These are phyloP conservation scores for Lyophyllum atratum DNA, from an alignment of 768 basidiomycete genomes.

Conservation along the genomic window DNA sequence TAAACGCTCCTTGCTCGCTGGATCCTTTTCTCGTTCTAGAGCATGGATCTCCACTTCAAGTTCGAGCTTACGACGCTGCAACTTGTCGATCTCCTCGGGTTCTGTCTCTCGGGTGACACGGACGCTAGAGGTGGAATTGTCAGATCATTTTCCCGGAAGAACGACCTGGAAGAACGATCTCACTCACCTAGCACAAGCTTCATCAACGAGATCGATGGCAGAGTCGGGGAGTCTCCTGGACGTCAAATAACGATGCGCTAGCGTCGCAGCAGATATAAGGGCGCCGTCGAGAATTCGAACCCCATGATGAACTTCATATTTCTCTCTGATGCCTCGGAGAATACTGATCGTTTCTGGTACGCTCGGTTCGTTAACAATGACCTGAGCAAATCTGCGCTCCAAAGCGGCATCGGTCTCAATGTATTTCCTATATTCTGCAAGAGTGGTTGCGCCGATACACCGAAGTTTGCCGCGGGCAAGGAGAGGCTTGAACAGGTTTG, in stretches of 20 bases:
- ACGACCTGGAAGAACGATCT: conserved; percentile 1
- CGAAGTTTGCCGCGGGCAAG: conserved; percentile 80
- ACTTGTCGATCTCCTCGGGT: conserved; percentile 90
- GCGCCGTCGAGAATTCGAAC: conserved; percentile 88
- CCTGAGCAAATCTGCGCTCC: conserved; percentile 91
- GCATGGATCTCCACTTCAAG: conserved; percentile 96
- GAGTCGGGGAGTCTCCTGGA: conserved; percentile 78
- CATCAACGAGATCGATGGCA: conserved; percentile 91
- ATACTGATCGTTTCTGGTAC: conserved; percentile 93
- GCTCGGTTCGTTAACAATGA: conserved; percentile 87
- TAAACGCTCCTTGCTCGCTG: conserved; percentile 84
- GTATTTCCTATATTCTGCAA: conserved; percentile 89
- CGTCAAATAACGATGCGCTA: conserved; percentile 93
- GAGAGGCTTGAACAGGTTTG: conserved; percentile 89
- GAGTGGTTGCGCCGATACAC: conserved; percentile 89
- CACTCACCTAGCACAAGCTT: conserved; percentile 82
- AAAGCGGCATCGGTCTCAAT: conserved; percentile 93
- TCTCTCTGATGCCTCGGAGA: conserved; percentile 90
- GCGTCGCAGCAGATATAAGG: conserved; percentile 84
- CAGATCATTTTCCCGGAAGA: not conserved
- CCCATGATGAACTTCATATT: conserved; percentile 91
- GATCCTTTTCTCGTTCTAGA: conserved; percentile 88
- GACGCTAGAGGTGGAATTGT: conserved; percentile 46
- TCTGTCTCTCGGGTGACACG: conserved; percentile 93
- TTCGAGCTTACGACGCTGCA: conserved; percentile 87